Evolutionary conservation across 768 basidiomycete genomes (phyloP).

Genomic region (Phlegmacium glaucopus): DNA sequence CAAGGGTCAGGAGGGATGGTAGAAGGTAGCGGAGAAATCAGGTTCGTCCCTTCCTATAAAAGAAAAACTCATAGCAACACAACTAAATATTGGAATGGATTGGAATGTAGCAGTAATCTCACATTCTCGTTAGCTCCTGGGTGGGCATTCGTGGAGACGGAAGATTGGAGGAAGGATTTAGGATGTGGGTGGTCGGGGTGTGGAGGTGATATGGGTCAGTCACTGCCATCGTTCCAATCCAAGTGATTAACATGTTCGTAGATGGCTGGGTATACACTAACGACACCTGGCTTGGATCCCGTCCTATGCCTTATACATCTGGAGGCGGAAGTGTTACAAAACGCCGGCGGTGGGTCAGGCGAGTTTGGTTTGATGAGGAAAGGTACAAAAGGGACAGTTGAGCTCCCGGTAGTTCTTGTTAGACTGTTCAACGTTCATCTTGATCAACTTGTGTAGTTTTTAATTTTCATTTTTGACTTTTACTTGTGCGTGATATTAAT

Average conservation of each 20-base stretch:
- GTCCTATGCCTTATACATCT: constrained; percentile 37
- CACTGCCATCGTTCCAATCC: neutral
- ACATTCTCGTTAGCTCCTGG: constrained; percentile 74
- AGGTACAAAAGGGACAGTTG: constrained; percentile 11
- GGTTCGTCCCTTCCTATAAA: constrained; percentile 40
- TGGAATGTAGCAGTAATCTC: constrained; percentile 61
- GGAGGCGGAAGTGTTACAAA: constrained; percentile 54
- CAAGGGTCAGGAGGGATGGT: neutral
- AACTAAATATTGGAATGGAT: neutral
- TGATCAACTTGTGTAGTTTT: too few species aligned
- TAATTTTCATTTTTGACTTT: too few species aligned
- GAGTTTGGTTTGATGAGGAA: constrained; percentile 53
- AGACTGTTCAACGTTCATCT: too few species aligned
- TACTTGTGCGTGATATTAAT: too few species aligned
- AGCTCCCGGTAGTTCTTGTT: too few species aligned
- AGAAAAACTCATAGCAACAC: neutral
- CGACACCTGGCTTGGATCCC: constrained; percentile 65
- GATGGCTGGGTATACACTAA: constrained; percentile 85
- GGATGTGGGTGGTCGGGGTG: constrained; percentile 51
- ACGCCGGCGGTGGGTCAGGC: constrained; percentile 64
- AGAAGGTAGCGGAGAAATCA: constrained; percentile 48
- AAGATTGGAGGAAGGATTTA: constrained; percentile 73
- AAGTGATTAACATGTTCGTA: constrained; percentile 15
- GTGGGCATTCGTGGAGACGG: constrained; percentile 73
- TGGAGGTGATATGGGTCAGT: constrained; percentile 28